Evolutionary conservation across 768 basidiomycete species (phyloP).

Genomic region (Suillus tomentosus): DNA sequence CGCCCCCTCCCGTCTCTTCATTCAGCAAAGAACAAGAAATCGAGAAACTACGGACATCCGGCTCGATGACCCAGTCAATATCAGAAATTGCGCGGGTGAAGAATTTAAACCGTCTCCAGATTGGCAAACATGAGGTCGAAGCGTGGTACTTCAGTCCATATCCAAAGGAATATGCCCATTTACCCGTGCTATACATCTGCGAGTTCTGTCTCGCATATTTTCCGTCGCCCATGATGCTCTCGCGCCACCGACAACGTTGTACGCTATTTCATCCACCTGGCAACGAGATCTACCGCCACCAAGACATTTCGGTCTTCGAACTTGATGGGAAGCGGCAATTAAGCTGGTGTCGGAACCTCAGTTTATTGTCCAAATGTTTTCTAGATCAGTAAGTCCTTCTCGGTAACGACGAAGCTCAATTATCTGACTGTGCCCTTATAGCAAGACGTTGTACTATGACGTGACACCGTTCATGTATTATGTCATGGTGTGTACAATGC

Average conservation of each 20-base stretch:
- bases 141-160: slow-evolving; percentile 99
- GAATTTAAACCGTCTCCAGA: slow-evolving; percentile 95
- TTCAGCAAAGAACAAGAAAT: slow-evolving; percentile 99
- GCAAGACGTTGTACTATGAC: slow-evolving; percentile 99
- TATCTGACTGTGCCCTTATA: slow-evolving; percentile 30
- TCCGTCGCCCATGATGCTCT: slow-evolving; percentile 87
- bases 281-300: slow-evolving; percentile 98
- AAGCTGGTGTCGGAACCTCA: slow-evolving; percentile 96
- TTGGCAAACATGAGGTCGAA: slow-evolving; percentile 95
- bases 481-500: slow-evolving; percentile 73
- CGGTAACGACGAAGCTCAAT: not conserved
- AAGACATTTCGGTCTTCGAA: slow-evolving; percentile 97
- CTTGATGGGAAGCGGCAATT: slow-evolving; percentile 96
- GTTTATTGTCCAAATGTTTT: slow-evolving; percentile 96
- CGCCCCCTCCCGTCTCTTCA: slow-evolving; percentile 52
- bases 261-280: slow-evolving; percentile 93
- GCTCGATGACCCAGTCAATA: slow-evolving; percentile 98
- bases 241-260: slow-evolving; percentile 89
- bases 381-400: slow-evolving; percentile 83
- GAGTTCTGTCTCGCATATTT: slow-evolving; percentile 97
- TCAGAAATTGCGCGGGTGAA: slow-evolving; percentile 98
- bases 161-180: slow-evolving; percentile 96
- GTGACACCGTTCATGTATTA: slow-evolving; percentile 99
- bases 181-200: slow-evolving; percentile 95
- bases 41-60: slow-evolving; percentile 95